Evolutionary conservation across 805 yeast genomes (phyloP), one percentile per base, ranked within the genome.

Genomic region (Clavispora phyllophila): DNA sequence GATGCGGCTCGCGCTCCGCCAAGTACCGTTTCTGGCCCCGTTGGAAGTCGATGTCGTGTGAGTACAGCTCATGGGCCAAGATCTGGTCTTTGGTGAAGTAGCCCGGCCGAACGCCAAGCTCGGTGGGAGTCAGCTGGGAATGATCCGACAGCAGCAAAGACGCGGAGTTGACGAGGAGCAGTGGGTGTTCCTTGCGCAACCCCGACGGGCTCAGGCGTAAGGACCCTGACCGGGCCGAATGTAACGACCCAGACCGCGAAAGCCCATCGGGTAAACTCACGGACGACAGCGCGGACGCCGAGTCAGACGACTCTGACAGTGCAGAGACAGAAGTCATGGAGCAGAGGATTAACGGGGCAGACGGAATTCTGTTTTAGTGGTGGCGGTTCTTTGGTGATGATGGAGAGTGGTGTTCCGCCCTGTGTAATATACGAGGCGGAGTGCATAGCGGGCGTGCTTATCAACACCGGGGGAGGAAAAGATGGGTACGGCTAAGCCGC

Each of bases 1-100:
- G 28, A 27, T 42, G 47, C 19, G 29, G 40, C 8, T 44, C 51
- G 12, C 44, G 28, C 17, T 39, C 53, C n/a, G 40, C 39, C 39
- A 58, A 46, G 41, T 46, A 58, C 27, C 48, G 47, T 17, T 40
- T 40, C 34, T 61, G 60, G 36, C 56, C 53, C 24, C 48, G 34
- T 15, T 49, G 51, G 43, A 56, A 59, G 47, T 57, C 55, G 33
- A 63, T 50, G 42, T 57, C 55, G 39, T 47, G 57, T 19, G 60
- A 51, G 36, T 57, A 63, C 41, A 64, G 61, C 40, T 49, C 47
- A 36, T 51, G 51, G 26, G 56, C 53, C 36, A 51, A 40, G 14
- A 48, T 35, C 31, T 43, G 42, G 18, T 47, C 54, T 31, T 48
- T 46, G 22, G 51, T 43, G 44, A 43, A 34, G 14, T 26, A 29